A percentile compares a stretch with the other conserved stretches of the same genome.
These are phyloP conservation scores for Durusdinium trenchii DNA, from an alignment of 73 alveolate species.

Conservation along the genomic window DNA sequence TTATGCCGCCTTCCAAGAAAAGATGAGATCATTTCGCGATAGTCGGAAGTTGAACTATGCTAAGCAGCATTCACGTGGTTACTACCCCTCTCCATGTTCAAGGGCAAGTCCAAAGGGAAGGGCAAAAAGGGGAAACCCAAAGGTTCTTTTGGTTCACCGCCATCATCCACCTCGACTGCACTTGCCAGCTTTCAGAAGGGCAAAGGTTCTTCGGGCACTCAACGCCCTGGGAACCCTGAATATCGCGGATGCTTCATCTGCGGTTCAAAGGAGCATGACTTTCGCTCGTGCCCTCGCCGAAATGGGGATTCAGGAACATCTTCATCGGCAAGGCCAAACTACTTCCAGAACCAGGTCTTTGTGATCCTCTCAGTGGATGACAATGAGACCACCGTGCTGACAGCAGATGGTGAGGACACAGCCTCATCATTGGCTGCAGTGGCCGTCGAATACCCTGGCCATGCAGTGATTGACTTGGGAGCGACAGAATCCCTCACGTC, in stretches of 20 bases:
- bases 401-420: background rate
- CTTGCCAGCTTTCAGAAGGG: background rate
- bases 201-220: background rate
- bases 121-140: background rate
- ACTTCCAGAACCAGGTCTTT: background rate
- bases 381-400: background rate
- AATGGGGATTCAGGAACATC: background rate
- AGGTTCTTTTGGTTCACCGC: too few relatives aligned
- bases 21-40: background rate
- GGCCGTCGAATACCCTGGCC: background rate
- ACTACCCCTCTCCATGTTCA: background rate
- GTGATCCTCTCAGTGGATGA: too few relatives aligned
- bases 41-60: background rate
- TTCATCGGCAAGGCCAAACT: background rate
- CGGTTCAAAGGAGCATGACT: background rate
- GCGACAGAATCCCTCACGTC: conserved; percentile 6
- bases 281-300: background rate
- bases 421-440: background rate
- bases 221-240: background rate
- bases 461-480: conserved; percentile 21
- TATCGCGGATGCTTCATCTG: conserved; percentile 21
- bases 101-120: background rate
- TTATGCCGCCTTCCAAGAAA: background rate
- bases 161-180: too few relatives aligned
- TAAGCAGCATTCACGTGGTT: background rate